Evolutionary conservation across 1,284 basidiomycete species (phyloP).

Genomic region (Bothia castanella): DNA sequence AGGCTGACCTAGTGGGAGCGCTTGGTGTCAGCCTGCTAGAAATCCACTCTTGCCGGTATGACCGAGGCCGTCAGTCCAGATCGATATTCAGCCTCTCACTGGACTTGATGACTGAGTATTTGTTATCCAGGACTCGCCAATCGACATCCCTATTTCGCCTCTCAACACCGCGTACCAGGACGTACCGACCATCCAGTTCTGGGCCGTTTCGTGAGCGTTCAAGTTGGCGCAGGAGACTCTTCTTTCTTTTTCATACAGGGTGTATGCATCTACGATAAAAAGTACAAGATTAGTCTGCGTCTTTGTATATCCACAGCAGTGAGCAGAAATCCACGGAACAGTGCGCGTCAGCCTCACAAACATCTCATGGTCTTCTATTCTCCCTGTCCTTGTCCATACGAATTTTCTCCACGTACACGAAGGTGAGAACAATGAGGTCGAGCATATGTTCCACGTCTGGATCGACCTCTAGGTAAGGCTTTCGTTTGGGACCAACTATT

Average conservation of each 20-base stretch:
- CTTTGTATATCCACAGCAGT: too few species aligned
- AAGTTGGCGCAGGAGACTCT: background rate
- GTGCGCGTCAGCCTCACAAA: slow-evolving; percentile 7
- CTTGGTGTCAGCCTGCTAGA: slow-evolving; percentile 15
- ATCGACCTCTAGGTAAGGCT: slow-evolving; percentile 34
- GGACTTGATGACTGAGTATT: too few species aligned
- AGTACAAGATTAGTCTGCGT: slow-evolving; percentile 4
- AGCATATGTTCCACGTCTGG: slow-evolving; percentile 35
- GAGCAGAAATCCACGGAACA: too few species aligned
- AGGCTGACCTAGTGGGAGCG: slow-evolving; percentile 17
- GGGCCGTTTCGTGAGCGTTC: too few species aligned
- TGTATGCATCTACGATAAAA: slow-evolving; percentile 14
- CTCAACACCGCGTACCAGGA: too few species aligned
- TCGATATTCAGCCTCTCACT: slow-evolving; percentile 15
- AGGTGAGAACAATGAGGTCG: slow-evolving; percentile 41
- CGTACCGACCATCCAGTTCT: too few species aligned
- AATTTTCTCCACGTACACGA: slow-evolving; percentile 40
- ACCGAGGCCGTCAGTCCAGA: slow-evolving; percentile 13
- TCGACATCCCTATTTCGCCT: too few species aligned
- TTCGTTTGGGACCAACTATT: slow-evolving; percentile 21
- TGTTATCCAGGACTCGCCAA: too few species aligned
- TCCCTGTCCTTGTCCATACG: slow-evolving; percentile 29
- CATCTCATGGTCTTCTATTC: slow-evolving; percentile 5
- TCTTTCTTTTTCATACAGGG: slow-evolving; percentile 1
- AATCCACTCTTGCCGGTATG: background rate